Percentiles rank a stretch among this genome's conserved stretches.
Evolutionary conservation across 2,329 filamentous ascomycete species (phyloP).

Genomic region (Hymenotorrendiella dingleyae): DNA sequence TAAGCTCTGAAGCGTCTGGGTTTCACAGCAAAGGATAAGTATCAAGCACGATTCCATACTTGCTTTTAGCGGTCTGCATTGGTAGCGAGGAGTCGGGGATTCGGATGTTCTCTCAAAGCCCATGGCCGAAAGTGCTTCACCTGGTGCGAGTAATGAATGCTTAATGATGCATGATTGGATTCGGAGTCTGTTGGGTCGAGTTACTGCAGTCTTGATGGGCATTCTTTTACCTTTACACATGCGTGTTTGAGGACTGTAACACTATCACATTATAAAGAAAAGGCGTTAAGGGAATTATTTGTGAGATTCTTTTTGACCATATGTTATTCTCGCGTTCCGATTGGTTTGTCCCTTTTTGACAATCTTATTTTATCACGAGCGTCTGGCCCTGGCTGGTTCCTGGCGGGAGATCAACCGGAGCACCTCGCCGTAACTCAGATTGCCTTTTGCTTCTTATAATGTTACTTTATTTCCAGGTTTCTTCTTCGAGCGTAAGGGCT

Average conservation of each 20-base stretch:
- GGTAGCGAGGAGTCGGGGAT: conserved; percentile 50
- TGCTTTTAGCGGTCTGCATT: conserved; percentile 39
- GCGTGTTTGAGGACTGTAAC: background rate
- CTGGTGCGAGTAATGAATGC: conserved; percentile 31
- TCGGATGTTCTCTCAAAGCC: conserved; percentile 37
- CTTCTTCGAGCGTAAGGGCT: too few species aligned
- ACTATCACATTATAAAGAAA: background rate
- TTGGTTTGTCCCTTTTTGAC: too few species aligned
- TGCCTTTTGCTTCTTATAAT: too few species aligned
- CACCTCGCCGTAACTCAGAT: too few species aligned
- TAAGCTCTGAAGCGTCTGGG: conserved; percentile 21
- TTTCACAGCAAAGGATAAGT: conserved; percentile 29
- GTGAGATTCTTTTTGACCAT: too few species aligned
- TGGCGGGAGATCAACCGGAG: too few species aligned
- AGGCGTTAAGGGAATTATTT: background rate
- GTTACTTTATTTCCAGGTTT: too few species aligned
- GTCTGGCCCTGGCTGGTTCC: too few species aligned
- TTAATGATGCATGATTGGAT: conserved; percentile 26
- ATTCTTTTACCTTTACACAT: background rate
- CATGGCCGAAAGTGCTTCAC: conserved; percentile 44
- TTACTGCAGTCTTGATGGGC: background rate
- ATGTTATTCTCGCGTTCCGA: too few species aligned
- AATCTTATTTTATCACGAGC: too few species aligned
- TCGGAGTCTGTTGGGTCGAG: background rate
- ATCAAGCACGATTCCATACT: conserved; percentile 31